Evolutionary conservation across 2,329 filamentous ascomycete species (phyloP).

Genomic region (Macrophomina tecta): DNA sequence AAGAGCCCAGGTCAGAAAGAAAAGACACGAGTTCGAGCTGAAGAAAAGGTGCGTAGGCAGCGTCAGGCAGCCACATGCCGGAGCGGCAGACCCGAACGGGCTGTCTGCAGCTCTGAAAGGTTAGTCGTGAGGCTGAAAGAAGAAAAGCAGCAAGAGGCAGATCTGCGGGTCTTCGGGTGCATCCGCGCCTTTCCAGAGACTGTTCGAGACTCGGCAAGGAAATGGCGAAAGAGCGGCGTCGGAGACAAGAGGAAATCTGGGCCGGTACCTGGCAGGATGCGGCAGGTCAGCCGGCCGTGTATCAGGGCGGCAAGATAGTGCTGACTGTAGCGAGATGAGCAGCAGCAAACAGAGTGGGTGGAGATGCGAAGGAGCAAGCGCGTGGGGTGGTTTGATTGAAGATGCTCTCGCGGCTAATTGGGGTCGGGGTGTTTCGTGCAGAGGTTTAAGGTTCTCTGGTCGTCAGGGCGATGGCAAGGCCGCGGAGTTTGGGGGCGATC

Average conservation of each 20-base stretch:
- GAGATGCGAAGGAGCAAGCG: not conserved
- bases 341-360: not conserved
- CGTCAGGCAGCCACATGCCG: slow-evolving; percentile 18
- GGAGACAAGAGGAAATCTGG: not conserved
- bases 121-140: slow-evolving; percentile 4
- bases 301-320: not conserved
- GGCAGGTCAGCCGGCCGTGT: too few relatives aligned
- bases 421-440: slow-evolving; percentile 6
- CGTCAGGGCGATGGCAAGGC: not conserved
- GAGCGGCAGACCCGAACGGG: not conserved
- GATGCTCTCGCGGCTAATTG: not conserved
- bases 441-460: not conserved
- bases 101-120: not conserved
- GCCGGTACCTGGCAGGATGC: slow-evolving; percentile 10
- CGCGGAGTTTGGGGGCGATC: not conserved
- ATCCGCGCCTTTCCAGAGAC: not conserved
- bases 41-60: slow-evolving; percentile 8
- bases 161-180: not conserved
- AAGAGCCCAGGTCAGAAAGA: not conserved
- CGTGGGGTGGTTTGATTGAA: not conserved
- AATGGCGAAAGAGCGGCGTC: not conserved
- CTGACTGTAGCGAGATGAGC: slow-evolving; percentile 3
- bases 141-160: not conserved
- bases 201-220: not conserved
- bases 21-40: not conserved